Base-by-base conservation (phyloP, 495 filamentous ascomycete genomes). In the Aspergillus panamensis region DNA sequence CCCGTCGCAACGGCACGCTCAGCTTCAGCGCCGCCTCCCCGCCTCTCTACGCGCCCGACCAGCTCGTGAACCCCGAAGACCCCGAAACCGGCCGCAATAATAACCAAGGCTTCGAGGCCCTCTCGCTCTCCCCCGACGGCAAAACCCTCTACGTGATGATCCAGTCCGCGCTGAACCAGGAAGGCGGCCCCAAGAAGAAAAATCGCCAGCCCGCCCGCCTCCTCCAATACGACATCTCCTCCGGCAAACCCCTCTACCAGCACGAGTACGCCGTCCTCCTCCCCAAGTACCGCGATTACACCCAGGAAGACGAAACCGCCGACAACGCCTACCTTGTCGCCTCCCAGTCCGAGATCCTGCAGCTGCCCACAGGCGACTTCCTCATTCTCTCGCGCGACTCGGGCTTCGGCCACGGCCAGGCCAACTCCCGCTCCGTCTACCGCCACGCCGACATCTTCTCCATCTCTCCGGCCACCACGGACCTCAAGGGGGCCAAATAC, bases 61-160 rank as follows among this genome's bases (percentile, higher is more conserved):
- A 70, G 17, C 48, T 65, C 21, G 65, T 84, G 61, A 55, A 60
- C 8, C 85, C 85, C 1, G 72, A 69, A 6, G 76, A 90, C 59
- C 83, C 87, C 1, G 72, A 77, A 6, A 80, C 80, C 6, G 89
- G 90, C 6, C 80, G 89, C 30, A 73, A 80, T 57, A 90, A 92
- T 66, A 92, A 92, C 70, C 86, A 91, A 62, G 87, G 88, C 19
- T 84, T 92, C 58, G 89, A 94, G 67, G 89, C 85, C 1, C 70
- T 94, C 47, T 87, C 87, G 1, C 69, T 82, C 14, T 82, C 79
- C 10, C 67, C 79, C 0, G 85, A 89, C 57, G 87, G 88, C 31
- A 84, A 82, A 48, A 80, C 73, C 2, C 74, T 92, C 10, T 92
- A 82, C 65, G 78, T 82, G 2, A 75, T 94, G 61, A 70, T 91